Base-by-base conservation (phyloP, 352 stramenopile species). In the Elongisporangium anandrum region DNA sequence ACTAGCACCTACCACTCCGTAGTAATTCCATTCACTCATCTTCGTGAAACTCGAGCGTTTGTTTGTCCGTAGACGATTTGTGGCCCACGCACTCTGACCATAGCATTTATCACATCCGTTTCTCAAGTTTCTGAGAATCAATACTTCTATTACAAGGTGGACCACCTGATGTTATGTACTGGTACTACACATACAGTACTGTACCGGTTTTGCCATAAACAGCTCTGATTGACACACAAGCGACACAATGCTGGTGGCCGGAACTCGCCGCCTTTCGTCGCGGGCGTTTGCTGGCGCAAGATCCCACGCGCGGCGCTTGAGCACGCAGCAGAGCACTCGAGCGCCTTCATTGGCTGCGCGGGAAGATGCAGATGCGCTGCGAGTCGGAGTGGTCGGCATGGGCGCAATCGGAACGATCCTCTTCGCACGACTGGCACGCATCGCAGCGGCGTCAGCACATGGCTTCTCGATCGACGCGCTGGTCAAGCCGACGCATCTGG, bases 401-500 rank as follows among this genome's bases (percentile, higher is more conserved):
- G 83, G 83, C 22, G 81, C 81, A 5, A 86, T 93, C 49, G 83
- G 83, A 17, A 86, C 81, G 9, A 88, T 89, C 56, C 79, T 90
- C 60, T 91, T 93, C 64, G 73, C 72, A 49, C 72, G 72, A 56
- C 50, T 90, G 52, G 71, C 63, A 10, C 54, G 47, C 7, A 57
- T 85, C 10, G 70, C 75, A 4, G 49, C 50, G 8, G 49, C 16
- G 10, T 54, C 52, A 24, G 22, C 45, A 16, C 49, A 48, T 12
- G 38, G 23, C 3, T 29, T 65, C 12, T 62, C 60, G 0, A 59
- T 92, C 19, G 72, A 88, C 16, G 83, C 69, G 2, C 72, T 90
- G 26, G 62, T 90, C 39, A 87, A 87, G 45, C 58, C 66, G 0
- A 50, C 57, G 10, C 83, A 83, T 17, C 60, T 92, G 26, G 22